These are phyloP conservation scores for Pisolithus thermaeus DNA, from an alignment of 1,284 basidiomycete species.

Conservation along the genomic window DNA sequence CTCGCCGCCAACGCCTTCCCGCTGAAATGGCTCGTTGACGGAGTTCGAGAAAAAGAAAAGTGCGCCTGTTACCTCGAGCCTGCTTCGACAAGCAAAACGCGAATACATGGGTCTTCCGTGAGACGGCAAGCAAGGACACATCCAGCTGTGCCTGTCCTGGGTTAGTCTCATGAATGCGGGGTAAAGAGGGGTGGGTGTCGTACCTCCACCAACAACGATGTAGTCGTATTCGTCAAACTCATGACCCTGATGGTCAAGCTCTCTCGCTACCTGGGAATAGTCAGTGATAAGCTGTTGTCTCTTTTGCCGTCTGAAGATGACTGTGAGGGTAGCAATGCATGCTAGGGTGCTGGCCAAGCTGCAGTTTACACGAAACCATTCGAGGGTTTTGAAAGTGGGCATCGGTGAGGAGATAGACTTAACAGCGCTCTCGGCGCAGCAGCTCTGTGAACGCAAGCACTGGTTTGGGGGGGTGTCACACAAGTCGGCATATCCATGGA, in stretches of 20 bases:
- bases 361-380: not conserved
- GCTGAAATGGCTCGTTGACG: slow-evolving; percentile 6
- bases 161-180: not conserved
- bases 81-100: slow-evolving; percentile 60
- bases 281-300: slow-evolving; percentile 9
- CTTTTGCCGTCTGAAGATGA: slow-evolving; percentile 8
- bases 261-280: slow-evolving; percentile 9
- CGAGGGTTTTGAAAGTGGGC: not conserved
- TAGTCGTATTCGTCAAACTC: slow-evolving; percentile 48
- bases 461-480: too few relatives aligned
- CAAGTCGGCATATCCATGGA: too few relatives aligned
- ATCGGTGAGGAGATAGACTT: too few relatives aligned
- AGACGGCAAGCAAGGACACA: slow-evolving; percentile 63
- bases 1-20: slow-evolving; percentile 31
- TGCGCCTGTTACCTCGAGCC: slow-evolving; percentile 46
- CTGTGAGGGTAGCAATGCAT: slow-evolving; percentile 1
- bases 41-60: too few relatives aligned
- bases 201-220: slow-evolving; percentile 61
- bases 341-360: slow-evolving; percentile 1
- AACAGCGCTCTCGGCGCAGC: too few relatives aligned
- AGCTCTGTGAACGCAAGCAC: too few relatives aligned
- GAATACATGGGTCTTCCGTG: slow-evolving; percentile 50
- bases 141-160: slow-evolving; percentile 55
- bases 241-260: not conserved
- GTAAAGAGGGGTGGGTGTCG: slow-evolving; percentile 3